Percentiles rank a stretch among this genome's conserved stretches.
Conservation (phyloP, 2,329 filamentous ascomycete species). For the Cladosporium cucumerinum region DNA sequence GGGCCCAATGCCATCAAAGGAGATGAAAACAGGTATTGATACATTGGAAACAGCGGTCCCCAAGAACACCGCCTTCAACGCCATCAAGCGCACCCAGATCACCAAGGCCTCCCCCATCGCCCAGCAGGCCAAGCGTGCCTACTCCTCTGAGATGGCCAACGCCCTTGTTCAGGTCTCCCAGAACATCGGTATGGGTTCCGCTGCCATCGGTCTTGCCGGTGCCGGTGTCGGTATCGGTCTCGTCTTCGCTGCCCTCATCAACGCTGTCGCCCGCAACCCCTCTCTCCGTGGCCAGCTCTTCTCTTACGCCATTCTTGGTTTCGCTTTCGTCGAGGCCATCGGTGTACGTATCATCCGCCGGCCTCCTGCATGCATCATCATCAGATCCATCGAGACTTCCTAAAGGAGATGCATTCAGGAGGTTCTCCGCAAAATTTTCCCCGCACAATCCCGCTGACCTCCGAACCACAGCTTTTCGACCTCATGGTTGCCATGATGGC, state of each 20-base stretch:
- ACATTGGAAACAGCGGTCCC: conserved; percentile 32
- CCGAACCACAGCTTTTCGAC: conserved; percentile 61
- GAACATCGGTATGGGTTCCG: conserved; percentile 85
- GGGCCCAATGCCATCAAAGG: conserved; percentile 13
- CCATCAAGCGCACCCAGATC: conserved; percentile 67
- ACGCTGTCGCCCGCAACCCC: conserved; percentile 88
- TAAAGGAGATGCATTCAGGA: conserved; percentile 9
- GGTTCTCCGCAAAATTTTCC: conserved; percentile 14
- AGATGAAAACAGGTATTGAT: conserved; percentile 15
- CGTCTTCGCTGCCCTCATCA: conserved; percentile 82
- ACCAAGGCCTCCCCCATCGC: conserved; percentile 40
- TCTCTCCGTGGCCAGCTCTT: conserved; percentile 93
- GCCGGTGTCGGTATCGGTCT: conserved; percentile 92
- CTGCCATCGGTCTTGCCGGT: conserved; percentile 89
- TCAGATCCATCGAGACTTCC: background rate
- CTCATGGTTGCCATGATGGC: conserved; percentile 92
- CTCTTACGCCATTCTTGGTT: conserved; percentile 92
- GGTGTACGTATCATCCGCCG: conserved; percentile 45
- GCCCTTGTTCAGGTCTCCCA: conserved; percentile 87
- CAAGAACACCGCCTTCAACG: conserved; percentile 61
- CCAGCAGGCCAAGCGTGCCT: conserved; percentile 64
- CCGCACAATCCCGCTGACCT: conserved; percentile 2
- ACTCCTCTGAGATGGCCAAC: conserved; percentile 84
- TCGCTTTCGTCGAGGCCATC: conserved; percentile 91
- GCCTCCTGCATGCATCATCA: background rate